Evolutionary conservation across 768 basidiomycete species (phyloP).

Genomic region (Lactarius trivialis): DNA sequence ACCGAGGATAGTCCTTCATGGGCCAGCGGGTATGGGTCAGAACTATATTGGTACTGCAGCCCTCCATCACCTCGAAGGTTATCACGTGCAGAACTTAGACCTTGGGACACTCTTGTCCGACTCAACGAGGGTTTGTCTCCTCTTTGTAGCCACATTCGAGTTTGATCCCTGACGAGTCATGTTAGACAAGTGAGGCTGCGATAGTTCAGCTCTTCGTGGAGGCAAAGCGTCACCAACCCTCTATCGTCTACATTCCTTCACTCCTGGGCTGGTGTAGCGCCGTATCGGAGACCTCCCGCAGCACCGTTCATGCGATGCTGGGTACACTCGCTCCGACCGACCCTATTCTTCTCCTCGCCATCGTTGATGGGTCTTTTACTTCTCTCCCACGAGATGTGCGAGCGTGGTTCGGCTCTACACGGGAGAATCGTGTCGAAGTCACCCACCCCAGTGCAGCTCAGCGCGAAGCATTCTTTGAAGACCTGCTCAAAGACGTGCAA

Average conservation of each 20-base stretch:
- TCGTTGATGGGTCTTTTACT: constrained; percentile 71
- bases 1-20: constrained; percentile 80
- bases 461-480: constrained; percentile 68
- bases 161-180: constrained; percentile 1
- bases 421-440: constrained; percentile 70
- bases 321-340: constrained; percentile 88
- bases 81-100: constrained; percentile 90
- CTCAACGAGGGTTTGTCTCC: constrained; percentile 66
- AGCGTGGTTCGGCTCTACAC: constrained; percentile 81
- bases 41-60: constrained; percentile 83
- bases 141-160: background rate
- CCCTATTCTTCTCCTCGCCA: constrained; percentile 85
- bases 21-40: constrained; percentile 84
- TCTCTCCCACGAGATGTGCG: constrained; percentile 77
- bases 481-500: constrained; percentile 59
- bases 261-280: constrained; percentile 80
- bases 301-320: constrained; percentile 84
- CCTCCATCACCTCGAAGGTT: constrained; percentile 91
- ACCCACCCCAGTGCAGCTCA: constrained; percentile 45
- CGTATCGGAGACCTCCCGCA: constrained; percentile 75
- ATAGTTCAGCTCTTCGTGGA: constrained; percentile 94
- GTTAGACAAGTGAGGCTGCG: constrained; percentile 81
- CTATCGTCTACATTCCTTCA: constrained; percentile 91
- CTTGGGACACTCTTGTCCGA: constrained; percentile 84
- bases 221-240: constrained; percentile 94